A percentile compares a stretch with the other conserved stretches of the same genome.
phyloP scores from a whole-genome alignment of 768 basidiomycete species.

The Solioccasus polychromus region DNA sequence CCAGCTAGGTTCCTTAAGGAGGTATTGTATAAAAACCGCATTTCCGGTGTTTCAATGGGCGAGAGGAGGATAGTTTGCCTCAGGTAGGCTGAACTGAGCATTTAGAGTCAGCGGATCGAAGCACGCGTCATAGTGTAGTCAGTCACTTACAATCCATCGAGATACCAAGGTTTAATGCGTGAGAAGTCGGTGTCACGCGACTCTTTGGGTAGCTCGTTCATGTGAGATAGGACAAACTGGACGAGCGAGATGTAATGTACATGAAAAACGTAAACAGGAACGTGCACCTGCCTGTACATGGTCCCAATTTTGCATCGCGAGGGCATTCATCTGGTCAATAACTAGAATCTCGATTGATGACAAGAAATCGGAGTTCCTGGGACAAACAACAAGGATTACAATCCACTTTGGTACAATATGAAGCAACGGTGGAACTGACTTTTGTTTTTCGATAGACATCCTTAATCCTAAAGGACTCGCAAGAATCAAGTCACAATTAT shows the following conservation, averaged over 20 bases:
- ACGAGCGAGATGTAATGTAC: conserved; percentile 1
- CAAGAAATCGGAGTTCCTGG: conserved; percentile 83
- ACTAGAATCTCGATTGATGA: conserved; percentile 90
- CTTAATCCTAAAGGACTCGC: conserved; percentile 92
- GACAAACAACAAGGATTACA: conserved; percentile 1
- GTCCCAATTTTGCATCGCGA: conserved; percentile 99
- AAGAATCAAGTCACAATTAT: conserved; percentile 85
- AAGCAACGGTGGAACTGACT: conserved; percentile 47
- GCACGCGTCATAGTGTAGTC: conserved; percentile 39
- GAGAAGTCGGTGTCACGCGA: conserved; percentile 95
- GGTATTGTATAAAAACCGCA: conserved; percentile 73
- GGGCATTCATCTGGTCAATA: conserved; percentile 89
- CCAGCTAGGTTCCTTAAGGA: conserved; percentile 81
- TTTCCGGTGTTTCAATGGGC: conserved; percentile 87
- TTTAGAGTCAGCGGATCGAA: conserved; percentile 69
- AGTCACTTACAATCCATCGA: conserved; percentile 83
- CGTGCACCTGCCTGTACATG: conserved; percentile 73
- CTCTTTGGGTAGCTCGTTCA: conserved; percentile 90
- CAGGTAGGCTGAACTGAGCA: conserved; percentile 69
- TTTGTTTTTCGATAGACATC: conserved; percentile 91
- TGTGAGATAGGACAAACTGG: conserved; percentile 79
- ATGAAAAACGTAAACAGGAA: background rate
- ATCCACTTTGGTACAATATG: too few relatives aligned
- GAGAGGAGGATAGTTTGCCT: conserved; percentile 90
- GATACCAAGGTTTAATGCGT: conserved; percentile 96